Conservation (phyloP, 140 eudicot genomes). For the Bidens hawaiensis region DNA sequence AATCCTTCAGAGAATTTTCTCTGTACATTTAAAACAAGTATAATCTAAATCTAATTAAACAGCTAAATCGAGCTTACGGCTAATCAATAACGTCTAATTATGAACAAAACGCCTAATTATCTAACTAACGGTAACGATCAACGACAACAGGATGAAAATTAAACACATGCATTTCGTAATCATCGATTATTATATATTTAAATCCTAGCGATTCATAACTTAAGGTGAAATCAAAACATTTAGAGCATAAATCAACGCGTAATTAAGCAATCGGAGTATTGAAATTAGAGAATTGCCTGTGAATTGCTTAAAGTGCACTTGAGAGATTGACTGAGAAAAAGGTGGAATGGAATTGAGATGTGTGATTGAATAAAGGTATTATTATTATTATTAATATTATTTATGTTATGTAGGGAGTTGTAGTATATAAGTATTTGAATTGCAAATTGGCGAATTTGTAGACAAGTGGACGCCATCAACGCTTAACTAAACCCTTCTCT, state of each 20-base stretch:
- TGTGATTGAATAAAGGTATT: slow-evolving; percentile 22
- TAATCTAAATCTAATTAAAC: no score
- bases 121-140: not conserved
- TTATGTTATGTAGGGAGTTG: no score
- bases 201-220: not conserved
- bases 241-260: not conserved
- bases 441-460: slow-evolving; percentile 10
- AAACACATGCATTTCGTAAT: slow-evolving; percentile 1
- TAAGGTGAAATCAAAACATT: slow-evolving; percentile 1
- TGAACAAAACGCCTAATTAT: no score
- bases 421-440: slow-evolving; percentile 14
- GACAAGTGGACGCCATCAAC: slow-evolving; percentile 24
- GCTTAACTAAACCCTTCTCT: slow-evolving; percentile 20
- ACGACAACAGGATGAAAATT: no score
- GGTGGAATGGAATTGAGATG: slow-evolving; percentile 10
- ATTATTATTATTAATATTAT: no score
- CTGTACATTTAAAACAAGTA: no score
- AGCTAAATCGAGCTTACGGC: no score
- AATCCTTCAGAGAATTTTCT: no score
- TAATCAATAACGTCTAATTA: no score
- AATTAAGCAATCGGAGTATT: slow-evolving; percentile 1
- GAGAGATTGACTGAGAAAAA: not conserved
- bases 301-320: not conserved
- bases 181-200: no score
- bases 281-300: slow-evolving; percentile 16